These are phyloP conservation scores for Ophiostoma triangulosporum DNA, from an alignment of 2,329 filamentous ascomycete genomes.

Conservation along the genomic window DNA sequence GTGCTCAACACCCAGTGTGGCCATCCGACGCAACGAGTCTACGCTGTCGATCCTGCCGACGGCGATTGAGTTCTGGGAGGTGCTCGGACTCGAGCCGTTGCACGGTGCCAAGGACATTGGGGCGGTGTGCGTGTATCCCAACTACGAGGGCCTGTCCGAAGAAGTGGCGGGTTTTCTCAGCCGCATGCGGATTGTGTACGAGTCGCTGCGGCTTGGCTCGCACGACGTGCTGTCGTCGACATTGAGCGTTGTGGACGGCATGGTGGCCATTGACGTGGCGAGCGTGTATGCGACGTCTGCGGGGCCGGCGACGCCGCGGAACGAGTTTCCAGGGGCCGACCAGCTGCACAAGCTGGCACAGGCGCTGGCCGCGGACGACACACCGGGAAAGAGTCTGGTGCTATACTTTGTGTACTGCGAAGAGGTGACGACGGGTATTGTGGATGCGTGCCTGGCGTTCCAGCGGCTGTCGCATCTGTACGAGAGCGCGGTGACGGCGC, in stretches of 20 bases:
- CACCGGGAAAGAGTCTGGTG: slow-evolving; percentile 49
- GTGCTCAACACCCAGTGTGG: slow-evolving; percentile 56
- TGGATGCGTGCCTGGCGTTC: slow-evolving; percentile 62
- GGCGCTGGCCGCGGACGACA: slow-evolving; percentile 28
- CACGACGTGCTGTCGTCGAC: slow-evolving; percentile 38
- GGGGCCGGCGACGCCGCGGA: slow-evolving; percentile 18
- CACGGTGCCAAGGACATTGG: slow-evolving; percentile 58
- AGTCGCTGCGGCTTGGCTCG: slow-evolving; percentile 56
- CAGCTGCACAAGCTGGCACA: slow-evolving; percentile 35
- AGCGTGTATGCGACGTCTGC: neutral
- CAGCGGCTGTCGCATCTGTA: slow-evolving; percentile 58
- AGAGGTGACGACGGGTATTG: slow-evolving; percentile 43
- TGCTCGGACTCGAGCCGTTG: slow-evolving; percentile 58
- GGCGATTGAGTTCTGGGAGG: slow-evolving; percentile 69
- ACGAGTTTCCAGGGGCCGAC: slow-evolving; percentile 33
- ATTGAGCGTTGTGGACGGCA: slow-evolving; percentile 31
- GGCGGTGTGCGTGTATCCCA: slow-evolving; percentile 57
- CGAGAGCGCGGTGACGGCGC: slow-evolving; percentile 23
- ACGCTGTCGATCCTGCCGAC: slow-evolving; percentile 62
- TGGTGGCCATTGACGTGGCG: slow-evolving; percentile 32
- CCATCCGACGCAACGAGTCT: slow-evolving; percentile 55
- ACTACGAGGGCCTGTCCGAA: slow-evolving; percentile 47
- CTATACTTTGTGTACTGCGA: slow-evolving; percentile 66
- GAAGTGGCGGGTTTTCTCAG: slow-evolving; percentile 51
- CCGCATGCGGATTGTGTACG: slow-evolving; percentile 57